Evolutionary conservation across 176 grass and related monocot genomes (phyloP).

Genomic region (Hordeum vulgare): MorexV3_pseudomolecules_assembly NC_058521.1:560709536-560710035

Average conservation of each 20-base stretch:
- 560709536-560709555: background rate
- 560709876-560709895: background rate
- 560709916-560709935: background rate
- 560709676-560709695: background rate
- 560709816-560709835: background rate
- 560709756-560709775: background rate
- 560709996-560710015: background rate
- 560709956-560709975: background rate
- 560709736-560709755: background rate
- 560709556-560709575: background rate
- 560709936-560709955: background rate
- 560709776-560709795: background rate
- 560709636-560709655: background rate
- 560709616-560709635: background rate
- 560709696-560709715: background rate
- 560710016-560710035: background rate
- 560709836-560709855: background rate
- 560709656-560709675: background rate
- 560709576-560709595: background rate
- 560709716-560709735: background rate
- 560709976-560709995: background rate
- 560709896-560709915: background rate
- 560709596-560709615: background rate
- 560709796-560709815: background rate
- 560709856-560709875: background rate